phyloP scores from a whole-genome alignment of 495 filamentous ascomycete species.

The Penicillium canescens region DNA sequence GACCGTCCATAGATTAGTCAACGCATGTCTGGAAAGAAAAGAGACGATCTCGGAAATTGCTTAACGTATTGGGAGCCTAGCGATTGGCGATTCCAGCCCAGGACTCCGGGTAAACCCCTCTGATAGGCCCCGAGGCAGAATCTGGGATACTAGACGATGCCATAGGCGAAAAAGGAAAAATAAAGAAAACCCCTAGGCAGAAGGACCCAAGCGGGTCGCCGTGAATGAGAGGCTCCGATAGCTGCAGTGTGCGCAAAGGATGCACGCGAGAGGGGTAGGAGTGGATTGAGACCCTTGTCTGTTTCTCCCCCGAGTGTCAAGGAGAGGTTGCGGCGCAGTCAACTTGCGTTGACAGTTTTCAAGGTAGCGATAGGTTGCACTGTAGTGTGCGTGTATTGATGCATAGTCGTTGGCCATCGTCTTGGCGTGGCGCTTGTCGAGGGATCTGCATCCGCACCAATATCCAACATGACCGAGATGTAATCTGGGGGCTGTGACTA shows the following conservation, averaged over 20 bases:
- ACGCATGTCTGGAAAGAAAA: conserved; percentile 21
- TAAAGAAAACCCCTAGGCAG: conserved; percentile 5
- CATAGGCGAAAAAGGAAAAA: background rate
- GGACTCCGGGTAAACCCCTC: conserved; percentile 35
- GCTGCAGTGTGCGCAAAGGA: conserved; percentile 17
- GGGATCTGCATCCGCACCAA: conserved; percentile 20
- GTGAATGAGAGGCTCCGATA: conserved; percentile 15
- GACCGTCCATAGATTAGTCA: conserved; percentile 12
- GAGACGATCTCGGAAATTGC: conserved; percentile 25
- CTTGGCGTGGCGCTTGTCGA: conserved; percentile 44
- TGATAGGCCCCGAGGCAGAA: conserved; percentile 20
- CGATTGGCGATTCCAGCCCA: conserved; percentile 30
- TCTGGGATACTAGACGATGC: conserved; percentile 13
- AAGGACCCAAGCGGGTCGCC: conserved; percentile 7
- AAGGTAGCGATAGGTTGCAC: conserved; percentile 18
- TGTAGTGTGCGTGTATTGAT: conserved; percentile 13
- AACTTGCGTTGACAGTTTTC: conserved; percentile 22
- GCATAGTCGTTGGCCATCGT: conserved; percentile 25
- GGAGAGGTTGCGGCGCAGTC: conserved; percentile 32
- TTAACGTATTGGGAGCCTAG: conserved; percentile 14
- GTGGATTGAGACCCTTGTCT: conserved; percentile 10
- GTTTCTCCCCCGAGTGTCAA: conserved; percentile 9
- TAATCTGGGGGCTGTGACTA: conserved; percentile 1
- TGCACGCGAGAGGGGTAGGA: conserved; percentile 13
- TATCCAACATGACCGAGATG: background rate